phyloP scores from a whole-genome alignment of 441 rosid species.

The Euphorbia schlechtendalii region DNA sequence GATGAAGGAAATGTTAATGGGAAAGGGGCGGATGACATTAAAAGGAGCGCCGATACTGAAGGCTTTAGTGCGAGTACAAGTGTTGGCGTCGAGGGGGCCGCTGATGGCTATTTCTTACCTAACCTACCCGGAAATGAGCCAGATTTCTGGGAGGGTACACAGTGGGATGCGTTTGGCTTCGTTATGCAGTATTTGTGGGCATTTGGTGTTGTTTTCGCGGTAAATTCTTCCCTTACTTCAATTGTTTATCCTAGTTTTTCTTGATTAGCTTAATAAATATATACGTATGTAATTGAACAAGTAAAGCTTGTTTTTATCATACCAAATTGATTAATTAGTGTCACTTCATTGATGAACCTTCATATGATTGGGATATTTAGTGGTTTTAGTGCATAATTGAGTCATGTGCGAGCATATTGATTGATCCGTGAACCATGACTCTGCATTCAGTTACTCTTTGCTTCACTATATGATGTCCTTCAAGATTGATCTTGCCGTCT shows the following conservation, averaged over 20 bases:
- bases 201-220: constrained; percentile 74
- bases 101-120: constrained; percentile 36
- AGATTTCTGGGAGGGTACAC: constrained; percentile 72
- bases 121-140: constrained; percentile 55
- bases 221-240: constrained; percentile 12
- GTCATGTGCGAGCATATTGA: background rate
- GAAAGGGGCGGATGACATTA: constrained; percentile 21
- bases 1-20: constrained; percentile 5
- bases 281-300: background rate
- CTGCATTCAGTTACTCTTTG: background rate
- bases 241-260: background rate
- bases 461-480: too few species aligned
- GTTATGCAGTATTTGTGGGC: constrained; percentile 83
- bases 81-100: constrained; percentile 14
- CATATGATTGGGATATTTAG: background rate
- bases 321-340: background rate
- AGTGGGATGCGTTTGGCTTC: constrained; percentile 82
- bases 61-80: constrained; percentile 20
- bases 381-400: background rate
- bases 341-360: background rate
- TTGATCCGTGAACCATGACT: background rate
- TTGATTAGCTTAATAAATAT: background rate
- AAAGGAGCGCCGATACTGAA: constrained; percentile 20
- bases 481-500: too few species aligned
- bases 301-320: background rate